Base-by-base conservation (phyloP, 202 grass and related monocot species). In the Hordeum pubiflorum region DNA sequence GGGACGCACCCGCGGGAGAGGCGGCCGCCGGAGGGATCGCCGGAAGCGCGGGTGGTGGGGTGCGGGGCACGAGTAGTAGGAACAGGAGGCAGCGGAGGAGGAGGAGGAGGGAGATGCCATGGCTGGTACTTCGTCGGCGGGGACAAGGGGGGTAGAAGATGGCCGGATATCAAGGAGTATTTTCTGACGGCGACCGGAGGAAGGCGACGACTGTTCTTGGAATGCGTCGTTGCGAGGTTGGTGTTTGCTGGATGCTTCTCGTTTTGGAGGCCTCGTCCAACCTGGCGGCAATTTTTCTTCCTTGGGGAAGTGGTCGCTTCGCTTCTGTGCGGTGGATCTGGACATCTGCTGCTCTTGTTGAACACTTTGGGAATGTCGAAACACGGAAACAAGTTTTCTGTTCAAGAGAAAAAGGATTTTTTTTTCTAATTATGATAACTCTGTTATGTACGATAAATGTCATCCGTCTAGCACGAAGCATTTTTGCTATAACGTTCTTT, bases 11-110 rank as follows among this genome's bases (percentile, higher is more conserved):
- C 39, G 59, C 66, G 21, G 32, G 23, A 6, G 58, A 41, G 71
- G 60, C 64, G 39, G 48, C 55, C 68, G 69, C 46, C 75, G 43
- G 65, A 81, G 79, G 61, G 52, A 44, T 39, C 65, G 79, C 39
- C 65, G 79, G 12, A 83, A 58, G 82, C 70, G 69, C 8, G 65
- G 37, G 38, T 75, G 75, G 36, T 66, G 82, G 50, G 69, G 63
- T 18, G 63, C 3, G 20, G 64, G 64, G 6, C 9, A 69, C 3
- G 87, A 43, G 17, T 78, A 6, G 10, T 62, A 63, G 61, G 22
- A 65, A 43, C 22, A 34, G 43, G 48, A 12, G n/a, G 20, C 39
- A 39, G 20, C 27, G 36, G 57, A 20, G 74, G 48, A 52, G 0
- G 75, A 40, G 18, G 46, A 54, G 9, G 74, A 46, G 29, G 80